A percentile compares a stretch with the other conserved stretches of the same genome.
These are phyloP conservation scores for Suhomyces maxii DNA, from an alignment of 1,139 yeast genomes.

Conservation along the genomic window DNA sequence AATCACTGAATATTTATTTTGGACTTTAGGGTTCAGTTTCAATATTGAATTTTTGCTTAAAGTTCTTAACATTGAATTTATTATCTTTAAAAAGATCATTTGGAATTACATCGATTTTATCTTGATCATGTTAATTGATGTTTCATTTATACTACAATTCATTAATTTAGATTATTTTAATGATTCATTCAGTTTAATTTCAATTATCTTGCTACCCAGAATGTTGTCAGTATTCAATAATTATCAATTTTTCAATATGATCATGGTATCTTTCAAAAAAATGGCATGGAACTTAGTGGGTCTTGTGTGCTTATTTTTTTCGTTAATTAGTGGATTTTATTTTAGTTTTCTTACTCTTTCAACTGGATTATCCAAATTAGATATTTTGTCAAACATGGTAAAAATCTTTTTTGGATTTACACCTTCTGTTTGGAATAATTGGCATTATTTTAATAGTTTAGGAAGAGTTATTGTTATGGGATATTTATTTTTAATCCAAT, in stretches of 20 bases:
- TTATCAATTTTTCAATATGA: constrained; percentile 54
- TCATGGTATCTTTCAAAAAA: constrained; percentile 51
- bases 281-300: constrained; percentile 59
- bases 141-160: constrained; percentile 27
- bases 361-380: constrained; percentile 41
- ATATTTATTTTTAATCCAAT: constrained; percentile 57
- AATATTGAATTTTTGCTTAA: constrained; percentile 42
- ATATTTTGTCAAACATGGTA: constrained; percentile 55
- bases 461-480: constrained; percentile 53
- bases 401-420: constrained; percentile 63
- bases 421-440: constrained; percentile 63
- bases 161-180: constrained; percentile 12
- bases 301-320: constrained; percentile 50
- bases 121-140: constrained; percentile 32
- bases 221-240: constrained; percentile 55
- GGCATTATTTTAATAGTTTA: constrained; percentile 51
- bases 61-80: constrained; percentile 43
- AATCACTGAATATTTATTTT: constrained; percentile 28
- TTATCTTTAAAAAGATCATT: constrained; percentile 36
- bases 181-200: constrained; percentile 45
- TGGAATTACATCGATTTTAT: constrained; percentile 45
- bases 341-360: constrained; percentile 57
- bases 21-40: constrained; percentile 37
- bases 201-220: constrained; percentile 56
- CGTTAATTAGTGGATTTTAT: constrained; percentile 60